Conservation (phyloP, 1,284 basidiomycete species). For the Dichomitus squalens region DNA sequence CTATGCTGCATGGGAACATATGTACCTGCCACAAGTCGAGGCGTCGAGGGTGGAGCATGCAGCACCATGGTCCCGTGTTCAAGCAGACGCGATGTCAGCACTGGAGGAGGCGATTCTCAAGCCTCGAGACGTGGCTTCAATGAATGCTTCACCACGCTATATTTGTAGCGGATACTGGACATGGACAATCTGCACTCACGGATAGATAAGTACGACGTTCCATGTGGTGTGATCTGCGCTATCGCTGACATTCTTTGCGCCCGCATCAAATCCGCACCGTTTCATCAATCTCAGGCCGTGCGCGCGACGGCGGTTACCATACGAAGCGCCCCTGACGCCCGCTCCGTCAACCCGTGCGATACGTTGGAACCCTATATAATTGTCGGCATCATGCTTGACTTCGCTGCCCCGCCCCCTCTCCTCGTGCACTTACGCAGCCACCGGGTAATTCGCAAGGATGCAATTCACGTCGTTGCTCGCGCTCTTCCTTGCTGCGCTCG, state of each 20-base stretch:
- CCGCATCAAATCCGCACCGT: background rate
- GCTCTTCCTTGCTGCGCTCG: constrained; percentile 19
- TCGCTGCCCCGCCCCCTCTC: background rate
- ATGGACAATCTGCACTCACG: too few relatives aligned
- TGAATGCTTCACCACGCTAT: too few relatives aligned
- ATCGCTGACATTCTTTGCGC: background rate
- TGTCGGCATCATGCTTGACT: background rate
- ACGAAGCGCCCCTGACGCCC: too few relatives aligned
- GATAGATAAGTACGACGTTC: too few relatives aligned
- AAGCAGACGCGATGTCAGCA: too few relatives aligned
- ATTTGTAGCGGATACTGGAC: too few relatives aligned
- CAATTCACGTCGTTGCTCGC: constrained; percentile 20
- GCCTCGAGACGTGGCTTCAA: too few relatives aligned
- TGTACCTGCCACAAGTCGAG: too few relatives aligned
- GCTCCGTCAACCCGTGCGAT: background rate
- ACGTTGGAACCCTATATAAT: background rate
- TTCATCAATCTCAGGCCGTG: background rate
- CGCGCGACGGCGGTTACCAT: background rate
- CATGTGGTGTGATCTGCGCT: background rate
- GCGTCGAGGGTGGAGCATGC: too few relatives aligned
- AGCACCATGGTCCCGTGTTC: too few relatives aligned
- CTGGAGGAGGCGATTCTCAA: too few relatives aligned
- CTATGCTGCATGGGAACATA: too few relatives aligned
- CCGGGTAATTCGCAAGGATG: constrained; percentile 13
- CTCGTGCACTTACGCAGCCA: background rate